These are phyloP conservation scores for Luvunga scandens DNA, from an alignment of 345 rosid species.

Conservation along the genomic window DNA sequence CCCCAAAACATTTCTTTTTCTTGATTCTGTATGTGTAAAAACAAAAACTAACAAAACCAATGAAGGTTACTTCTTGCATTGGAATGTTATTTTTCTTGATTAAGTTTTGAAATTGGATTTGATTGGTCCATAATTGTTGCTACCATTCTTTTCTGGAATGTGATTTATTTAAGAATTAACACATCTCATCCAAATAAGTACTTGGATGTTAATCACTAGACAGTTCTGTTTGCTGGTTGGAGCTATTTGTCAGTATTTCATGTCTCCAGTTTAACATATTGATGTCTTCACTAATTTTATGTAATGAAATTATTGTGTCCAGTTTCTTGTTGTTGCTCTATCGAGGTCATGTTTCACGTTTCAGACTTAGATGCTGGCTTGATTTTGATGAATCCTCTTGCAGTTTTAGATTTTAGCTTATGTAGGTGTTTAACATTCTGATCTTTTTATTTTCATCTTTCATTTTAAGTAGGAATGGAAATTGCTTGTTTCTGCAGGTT, in stretches of 20 bases:
- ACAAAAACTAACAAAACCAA: not conserved
- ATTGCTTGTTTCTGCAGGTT: conserved; percentile 56
- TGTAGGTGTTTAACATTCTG: not conserved
- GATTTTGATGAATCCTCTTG: not conserved
- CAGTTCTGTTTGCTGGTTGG: not conserved
- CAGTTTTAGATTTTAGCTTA: not conserved
- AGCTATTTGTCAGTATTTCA: not conserved
- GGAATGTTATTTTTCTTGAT: conserved; percentile 7
- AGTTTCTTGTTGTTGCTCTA: not conserved
- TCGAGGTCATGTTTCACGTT: not conserved
- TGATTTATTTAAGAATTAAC: not conserved
- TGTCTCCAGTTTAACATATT: not conserved
- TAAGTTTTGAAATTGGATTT: not conserved
- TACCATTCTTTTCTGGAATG: not conserved
- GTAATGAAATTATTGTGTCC: not conserved
- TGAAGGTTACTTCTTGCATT: not conserved
- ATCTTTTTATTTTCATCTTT: not conserved
- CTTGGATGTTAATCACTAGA: too few species aligned
- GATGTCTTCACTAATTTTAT: not conserved
- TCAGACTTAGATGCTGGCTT: not conserved
- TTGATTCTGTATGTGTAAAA: not conserved
- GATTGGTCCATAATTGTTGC: not conserved
- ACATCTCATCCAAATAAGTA: not conserved
- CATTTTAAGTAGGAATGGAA: not conserved
- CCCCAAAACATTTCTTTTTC: not conserved